Evolutionary conservation across 1,284 basidiomycete genomes (phyloP).

Genomic region (Rhodofomes roseus): DNA sequence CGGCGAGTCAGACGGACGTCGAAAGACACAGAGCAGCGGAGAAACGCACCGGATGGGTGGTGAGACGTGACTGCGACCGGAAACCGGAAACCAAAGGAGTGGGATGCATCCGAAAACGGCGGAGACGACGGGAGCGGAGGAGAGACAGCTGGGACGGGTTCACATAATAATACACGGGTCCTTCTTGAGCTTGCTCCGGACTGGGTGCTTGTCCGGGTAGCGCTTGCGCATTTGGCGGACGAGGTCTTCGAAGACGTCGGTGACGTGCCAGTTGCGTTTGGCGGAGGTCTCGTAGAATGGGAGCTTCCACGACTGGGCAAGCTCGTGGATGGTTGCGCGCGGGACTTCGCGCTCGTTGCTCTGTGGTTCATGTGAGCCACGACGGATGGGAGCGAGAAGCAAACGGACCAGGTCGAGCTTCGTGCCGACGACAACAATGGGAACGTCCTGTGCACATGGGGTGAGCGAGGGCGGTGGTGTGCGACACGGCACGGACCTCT

Average conservation of each 20-base stretch:
- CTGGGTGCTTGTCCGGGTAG: conserved; percentile 48
- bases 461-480: not conserved
- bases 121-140: not conserved
- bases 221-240: conserved; percentile 68
- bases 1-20: not conserved
- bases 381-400: not conserved
- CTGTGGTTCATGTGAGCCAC: conserved; percentile 10
- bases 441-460: conserved; percentile 44
- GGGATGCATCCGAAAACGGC: not conserved
- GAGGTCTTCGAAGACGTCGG: conserved; percentile 77
- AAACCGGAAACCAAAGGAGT: not conserved
- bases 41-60: not conserved
- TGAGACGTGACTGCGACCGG: not conserved
- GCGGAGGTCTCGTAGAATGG: conserved; percentile 87
- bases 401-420: conserved; percentile 71
- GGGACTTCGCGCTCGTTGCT: conserved; percentile 79
- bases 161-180: conserved; percentile 58
- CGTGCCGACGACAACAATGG: conserved; percentile 86
- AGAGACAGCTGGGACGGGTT: conserved; percentile 12
- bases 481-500: conserved; percentile 35
- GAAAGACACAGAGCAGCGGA: not conserved
- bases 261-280: conserved; percentile 77
- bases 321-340: conserved; percentile 57
- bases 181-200: conserved; percentile 26
- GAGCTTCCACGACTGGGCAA: conserved; percentile 66